A percentile compares a stretch with the other conserved stretches of the same genome.
Evolutionary conservation across 352 stramenopile species (phyloP).

Genomic region (Thraustochytrium sp.): DNA sequence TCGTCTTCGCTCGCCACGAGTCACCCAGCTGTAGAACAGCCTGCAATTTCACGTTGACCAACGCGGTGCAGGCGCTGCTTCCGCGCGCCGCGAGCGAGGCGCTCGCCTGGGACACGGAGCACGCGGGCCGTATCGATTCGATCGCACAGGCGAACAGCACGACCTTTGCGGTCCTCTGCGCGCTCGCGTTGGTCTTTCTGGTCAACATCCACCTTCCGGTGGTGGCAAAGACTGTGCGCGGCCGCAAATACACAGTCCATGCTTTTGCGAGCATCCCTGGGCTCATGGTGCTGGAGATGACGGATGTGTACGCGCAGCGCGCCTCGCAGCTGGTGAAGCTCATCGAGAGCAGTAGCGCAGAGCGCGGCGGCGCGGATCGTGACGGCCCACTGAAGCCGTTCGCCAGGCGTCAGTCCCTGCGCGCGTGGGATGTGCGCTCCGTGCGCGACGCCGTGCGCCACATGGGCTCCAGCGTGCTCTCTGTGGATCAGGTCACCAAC

Average conservation of each 20-base stretch:
- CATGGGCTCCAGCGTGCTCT: background rate
- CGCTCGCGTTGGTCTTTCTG: background rate
- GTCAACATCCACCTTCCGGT: background rate
- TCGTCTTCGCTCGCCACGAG: background rate
- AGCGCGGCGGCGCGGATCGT: background rate
- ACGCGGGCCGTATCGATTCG: background rate
- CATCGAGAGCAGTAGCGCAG: background rate
- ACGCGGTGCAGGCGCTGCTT: background rate
- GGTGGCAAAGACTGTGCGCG: background rate
- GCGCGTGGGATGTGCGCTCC: no score
- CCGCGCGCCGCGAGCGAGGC: background rate
- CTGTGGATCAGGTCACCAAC: background rate
- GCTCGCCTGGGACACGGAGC: background rate
- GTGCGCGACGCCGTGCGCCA: background rate
- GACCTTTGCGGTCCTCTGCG: background rate
- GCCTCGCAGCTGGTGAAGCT: background rate
- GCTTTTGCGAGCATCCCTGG: conserved; percentile 1
- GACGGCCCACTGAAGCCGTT: no score
- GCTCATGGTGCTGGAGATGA: conserved; percentile 7
- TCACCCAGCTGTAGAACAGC: background rate
- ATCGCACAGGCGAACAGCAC: background rate
- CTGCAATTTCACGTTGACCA: background rate
- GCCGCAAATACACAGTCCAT: background rate
- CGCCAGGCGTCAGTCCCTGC: no score
- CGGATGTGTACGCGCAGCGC: background rate